A percentile compares a stretch with the other conserved stretches of the same genome.
Conservation (phyloP, 2,329 filamentous ascomycete genomes). For the Beauveria sp. region DNA sequence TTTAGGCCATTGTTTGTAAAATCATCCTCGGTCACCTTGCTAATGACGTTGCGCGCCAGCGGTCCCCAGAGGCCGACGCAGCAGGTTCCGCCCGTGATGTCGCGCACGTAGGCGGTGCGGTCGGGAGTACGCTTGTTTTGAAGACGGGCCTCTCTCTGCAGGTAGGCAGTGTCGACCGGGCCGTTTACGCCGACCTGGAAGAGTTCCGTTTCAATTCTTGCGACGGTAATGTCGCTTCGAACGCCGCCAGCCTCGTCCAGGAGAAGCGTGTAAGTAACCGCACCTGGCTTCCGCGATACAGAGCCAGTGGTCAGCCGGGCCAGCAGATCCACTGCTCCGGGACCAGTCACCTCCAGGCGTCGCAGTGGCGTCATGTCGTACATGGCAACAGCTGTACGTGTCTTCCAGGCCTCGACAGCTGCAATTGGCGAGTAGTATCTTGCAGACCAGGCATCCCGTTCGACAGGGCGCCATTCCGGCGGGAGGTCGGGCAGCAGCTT, state of each 20-base stretch:
- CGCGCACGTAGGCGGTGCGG: slow-evolving; percentile 43
- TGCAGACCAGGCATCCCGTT: slow-evolving; percentile 52
- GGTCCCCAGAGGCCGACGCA: slow-evolving; percentile 58
- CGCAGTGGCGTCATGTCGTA: slow-evolving; percentile 56
- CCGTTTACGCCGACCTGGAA: slow-evolving; percentile 53
- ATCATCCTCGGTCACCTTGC: slow-evolving; percentile 35
- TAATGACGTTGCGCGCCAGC: slow-evolving; percentile 42
- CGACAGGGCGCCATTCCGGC: slow-evolving; percentile 43
- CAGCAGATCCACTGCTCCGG: slow-evolving; percentile 47
- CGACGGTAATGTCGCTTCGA: slow-evolving; percentile 49
- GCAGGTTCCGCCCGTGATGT: slow-evolving; percentile 53
- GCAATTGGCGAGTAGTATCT: slow-evolving; percentile 50
- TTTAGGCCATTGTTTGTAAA: slow-evolving; percentile 38
- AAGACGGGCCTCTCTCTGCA: slow-evolving; percentile 42
- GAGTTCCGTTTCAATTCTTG: slow-evolving; percentile 38
- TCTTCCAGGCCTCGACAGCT: slow-evolving; percentile 58
- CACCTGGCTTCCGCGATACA: slow-evolving; percentile 37
- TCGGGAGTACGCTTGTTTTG: slow-evolving; percentile 34
- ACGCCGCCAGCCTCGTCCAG: slow-evolving; percentile 47
- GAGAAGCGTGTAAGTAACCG: slow-evolving; percentile 49
- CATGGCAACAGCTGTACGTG: slow-evolving; percentile 52
- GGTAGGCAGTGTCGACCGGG: slow-evolving; percentile 45
- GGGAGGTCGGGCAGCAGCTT: slow-evolving; percentile 44
- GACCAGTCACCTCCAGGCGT: slow-evolving; percentile 49
- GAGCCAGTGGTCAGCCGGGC: slow-evolving; percentile 45